Base-by-base conservation (phyloP, 1,284 basidiomycete genomes). In the Ustilago loliicola region DNA sequence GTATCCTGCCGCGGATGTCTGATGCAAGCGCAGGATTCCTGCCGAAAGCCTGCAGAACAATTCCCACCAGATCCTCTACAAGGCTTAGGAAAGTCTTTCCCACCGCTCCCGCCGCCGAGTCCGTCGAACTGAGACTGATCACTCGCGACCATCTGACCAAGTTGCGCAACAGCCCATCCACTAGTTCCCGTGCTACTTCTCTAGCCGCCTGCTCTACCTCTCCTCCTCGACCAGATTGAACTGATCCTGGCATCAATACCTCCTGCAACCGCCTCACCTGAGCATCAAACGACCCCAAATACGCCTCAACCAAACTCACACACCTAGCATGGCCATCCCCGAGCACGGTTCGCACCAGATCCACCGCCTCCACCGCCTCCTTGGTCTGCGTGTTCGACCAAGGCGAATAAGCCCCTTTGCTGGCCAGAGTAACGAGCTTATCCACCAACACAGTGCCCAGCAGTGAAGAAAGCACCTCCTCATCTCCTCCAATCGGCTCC, bases 401-500 rank as follows among this genome's bases (percentile, higher is more conserved):
- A 2, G 79, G 69, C 29, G 74, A 71, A 27, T 75, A 83, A 3
- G 58, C 82, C 0, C 75, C 81, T 15, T 54, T 32, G 15, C 68
- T 61, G 0, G 66, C 71, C 27, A 83, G 2, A 0, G 29, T 17
- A 10, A 77, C 27, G 6, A 84, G 50, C 2, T 62, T 56, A 9
- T 76, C 69, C 0, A 85, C 76, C 3, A 85, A 57, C 1, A 77
- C 72, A n/a, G 73, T 79, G 17, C 48, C 38, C 3, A 82, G n/a
- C 3, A 85, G 36, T 9, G 81, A 68, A 3, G 58, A 34, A 3
- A 80, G 60, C 23, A 72, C 66, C 47, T 85, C 84, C 9, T 83
- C 79, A 38, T 85, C 84, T 1, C 83, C 84, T 4, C 80, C 82
- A 0, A 61, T 55, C 25, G 32, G 50, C 4, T 48, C 54, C n/a